These are phyloP conservation scores for Neurospora discreta DNA, from an alignment of 495 filamentous ascomycete genomes.

Conservation along the genomic window DNA sequence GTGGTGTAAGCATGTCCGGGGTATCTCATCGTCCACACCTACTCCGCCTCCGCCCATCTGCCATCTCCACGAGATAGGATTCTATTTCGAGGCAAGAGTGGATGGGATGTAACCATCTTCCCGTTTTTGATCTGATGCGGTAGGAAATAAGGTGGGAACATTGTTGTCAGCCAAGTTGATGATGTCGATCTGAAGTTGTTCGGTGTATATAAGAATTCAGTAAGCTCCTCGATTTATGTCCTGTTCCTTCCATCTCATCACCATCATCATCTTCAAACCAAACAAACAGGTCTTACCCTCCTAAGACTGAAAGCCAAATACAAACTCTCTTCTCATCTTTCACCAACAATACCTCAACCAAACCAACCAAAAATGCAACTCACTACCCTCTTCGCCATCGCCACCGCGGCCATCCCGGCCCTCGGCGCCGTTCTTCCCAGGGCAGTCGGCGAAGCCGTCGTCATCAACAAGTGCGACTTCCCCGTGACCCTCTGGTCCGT, in stretches of 20 bases:
- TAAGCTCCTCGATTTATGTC: neutral
- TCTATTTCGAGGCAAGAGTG: neutral
- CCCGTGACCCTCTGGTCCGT: conserved; percentile 48
- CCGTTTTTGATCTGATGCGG: neutral
- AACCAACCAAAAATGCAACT: conserved; percentile 8
- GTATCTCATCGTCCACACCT: neutral
- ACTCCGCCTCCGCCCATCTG: neutral
- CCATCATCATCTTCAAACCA: no score
- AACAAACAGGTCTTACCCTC: neutral
- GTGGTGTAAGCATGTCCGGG: no score
- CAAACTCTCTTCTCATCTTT: neutral
- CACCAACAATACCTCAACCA: conserved; percentile 9
- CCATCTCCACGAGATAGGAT: neutral
- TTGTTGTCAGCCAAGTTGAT: neutral
- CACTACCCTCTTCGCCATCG: conserved; percentile 12
- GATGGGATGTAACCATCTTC: neutral
- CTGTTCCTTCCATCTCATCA: neutral
- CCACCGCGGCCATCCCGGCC: conserved; percentile 2
- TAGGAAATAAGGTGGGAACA: neutral
- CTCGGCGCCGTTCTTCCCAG: neutral
- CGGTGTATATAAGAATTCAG: neutral
- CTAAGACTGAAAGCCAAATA: neutral
- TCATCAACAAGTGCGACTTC: conserved; percentile 39
- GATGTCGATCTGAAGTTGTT: neutral
- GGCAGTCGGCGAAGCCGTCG: conserved; percentile 36